Conservation (phyloP, 164 flowering plant genomes). For the Aristolochia fimbriata region DNA sequence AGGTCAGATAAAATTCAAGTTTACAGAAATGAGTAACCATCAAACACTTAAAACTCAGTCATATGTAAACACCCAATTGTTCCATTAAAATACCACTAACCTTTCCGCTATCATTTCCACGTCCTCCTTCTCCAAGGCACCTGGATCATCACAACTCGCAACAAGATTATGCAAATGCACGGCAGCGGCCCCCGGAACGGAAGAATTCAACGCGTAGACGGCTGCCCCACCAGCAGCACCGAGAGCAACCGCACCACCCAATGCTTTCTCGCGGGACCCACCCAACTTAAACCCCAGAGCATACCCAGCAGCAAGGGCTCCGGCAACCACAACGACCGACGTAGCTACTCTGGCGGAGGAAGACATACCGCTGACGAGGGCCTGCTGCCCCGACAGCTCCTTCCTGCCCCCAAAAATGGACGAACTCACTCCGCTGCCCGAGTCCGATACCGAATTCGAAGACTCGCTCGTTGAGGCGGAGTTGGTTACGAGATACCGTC, state of each 20-base stretch:
- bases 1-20: no score
- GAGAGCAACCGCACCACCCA: constrained; percentile 64
- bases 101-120: constrained; percentile 57
- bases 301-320: constrained; percentile 70
- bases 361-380: constrained; percentile 42
- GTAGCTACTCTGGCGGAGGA: constrained; percentile 53
- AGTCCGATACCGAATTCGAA: constrained; percentile 1
- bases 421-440: constrained; percentile 10
- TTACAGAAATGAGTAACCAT: neutral
- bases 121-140: constrained; percentile 47
- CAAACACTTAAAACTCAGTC: neutral
- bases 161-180: constrained; percentile 68
- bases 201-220: constrained; percentile 58
- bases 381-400: constrained; percentile 57
- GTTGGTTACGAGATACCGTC: constrained; percentile 18
- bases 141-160: constrained; percentile 55
- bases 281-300: constrained; percentile 53
- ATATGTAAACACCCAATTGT: no score
- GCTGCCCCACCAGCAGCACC: constrained; percentile 79
- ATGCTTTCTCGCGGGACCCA: constrained; percentile 29
- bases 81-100: constrained; percentile 17
- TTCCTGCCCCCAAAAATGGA: constrained; percentile 47
- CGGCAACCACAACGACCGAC: constrained; percentile 54
- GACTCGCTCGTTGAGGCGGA: constrained; percentile 10
- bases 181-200: constrained; percentile 87